Conservation (phyloP, 139 green algal species). For the Micractinium sp. region DNA sequence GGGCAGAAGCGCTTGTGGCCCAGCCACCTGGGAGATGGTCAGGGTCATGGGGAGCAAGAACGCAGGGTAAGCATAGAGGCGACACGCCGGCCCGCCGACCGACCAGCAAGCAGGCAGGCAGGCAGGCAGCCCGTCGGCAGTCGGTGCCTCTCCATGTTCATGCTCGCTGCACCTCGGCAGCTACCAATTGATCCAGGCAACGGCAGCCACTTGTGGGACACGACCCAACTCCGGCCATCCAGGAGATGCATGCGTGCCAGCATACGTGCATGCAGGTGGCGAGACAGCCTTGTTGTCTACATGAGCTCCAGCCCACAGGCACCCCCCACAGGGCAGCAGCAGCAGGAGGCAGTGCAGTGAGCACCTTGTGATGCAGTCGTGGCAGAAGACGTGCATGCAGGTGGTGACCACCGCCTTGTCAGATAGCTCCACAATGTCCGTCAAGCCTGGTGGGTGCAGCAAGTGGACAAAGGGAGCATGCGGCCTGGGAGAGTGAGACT, state of each 20-base stretch:
- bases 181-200: no score
- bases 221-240: no score
- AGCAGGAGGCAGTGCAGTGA: neutral
- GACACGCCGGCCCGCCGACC: neutral
- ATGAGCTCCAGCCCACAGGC: no score
- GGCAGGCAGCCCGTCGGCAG: neutral
- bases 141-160: no score
- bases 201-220: neutral
- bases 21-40: neutral
- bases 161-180: no score
- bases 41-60: neutral
- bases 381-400: constrained; percentile 37
- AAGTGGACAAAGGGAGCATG: neutral
- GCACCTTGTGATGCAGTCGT: constrained; percentile 4
- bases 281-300: neutral
- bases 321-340: neutral
- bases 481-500: neutral
- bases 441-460: neutral
- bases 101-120: neutral
- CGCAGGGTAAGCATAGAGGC: neutral
- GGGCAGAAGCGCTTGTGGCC: constrained; percentile 33
- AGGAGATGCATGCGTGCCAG: neutral
- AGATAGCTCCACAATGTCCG: constrained; percentile 19
- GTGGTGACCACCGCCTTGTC: constrained; percentile 24
- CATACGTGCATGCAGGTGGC: neutral